Percentiles rank a stretch among this genome's conserved stretches.
Evolutionary conservation across 345 rosid genomes (phyloP).

Genomic region (Dimocarpus longan): DNA sequence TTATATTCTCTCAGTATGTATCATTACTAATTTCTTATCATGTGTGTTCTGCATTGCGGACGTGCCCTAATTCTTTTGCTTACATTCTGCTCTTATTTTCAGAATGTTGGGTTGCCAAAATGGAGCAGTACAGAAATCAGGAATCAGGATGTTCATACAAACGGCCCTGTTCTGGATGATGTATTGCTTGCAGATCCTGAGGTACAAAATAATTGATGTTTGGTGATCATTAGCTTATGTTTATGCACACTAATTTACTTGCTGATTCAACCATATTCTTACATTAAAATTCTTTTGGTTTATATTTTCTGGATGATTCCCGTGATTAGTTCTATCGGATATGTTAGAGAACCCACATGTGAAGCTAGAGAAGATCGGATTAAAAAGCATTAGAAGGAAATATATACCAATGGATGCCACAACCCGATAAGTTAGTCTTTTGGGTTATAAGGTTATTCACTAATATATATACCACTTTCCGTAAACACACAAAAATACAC

Average conservation of each 20-base stretch:
- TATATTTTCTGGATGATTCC: not conserved
- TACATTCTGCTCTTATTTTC: conserved; percentile 25
- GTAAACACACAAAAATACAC: too few relatives aligned
- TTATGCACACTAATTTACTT: not conserved
- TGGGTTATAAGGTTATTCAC: too few relatives aligned
- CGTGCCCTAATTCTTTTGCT: conserved; percentile 10
- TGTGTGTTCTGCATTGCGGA: conserved; percentile 10
- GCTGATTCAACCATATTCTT: not conserved
- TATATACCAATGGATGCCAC: too few relatives aligned
- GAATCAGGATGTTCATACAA: conserved; percentile 86
- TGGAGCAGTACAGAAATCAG: conserved; percentile 88
- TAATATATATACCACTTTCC: too few relatives aligned
- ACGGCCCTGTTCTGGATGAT: conserved; percentile 88
- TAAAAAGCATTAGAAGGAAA: too few relatives aligned
- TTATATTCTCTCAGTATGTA: conserved; percentile 75
- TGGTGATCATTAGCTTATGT: conserved; percentile 3
- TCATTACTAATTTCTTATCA: not conserved
- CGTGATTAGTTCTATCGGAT: not conserved
- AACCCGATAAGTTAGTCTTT: too few relatives aligned
- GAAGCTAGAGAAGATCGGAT: too few relatives aligned
- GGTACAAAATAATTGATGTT: conserved; percentile 43
- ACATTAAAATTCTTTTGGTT: not conserved
- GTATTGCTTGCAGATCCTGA: conserved; percentile 76
- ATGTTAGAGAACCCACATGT: too few relatives aligned
- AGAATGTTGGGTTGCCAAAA: conserved; percentile 88